Evolutionary conservation across 495 filamentous ascomycete species (phyloP).

Genomic region (Hypoxylon lienhwacheense): DNA sequence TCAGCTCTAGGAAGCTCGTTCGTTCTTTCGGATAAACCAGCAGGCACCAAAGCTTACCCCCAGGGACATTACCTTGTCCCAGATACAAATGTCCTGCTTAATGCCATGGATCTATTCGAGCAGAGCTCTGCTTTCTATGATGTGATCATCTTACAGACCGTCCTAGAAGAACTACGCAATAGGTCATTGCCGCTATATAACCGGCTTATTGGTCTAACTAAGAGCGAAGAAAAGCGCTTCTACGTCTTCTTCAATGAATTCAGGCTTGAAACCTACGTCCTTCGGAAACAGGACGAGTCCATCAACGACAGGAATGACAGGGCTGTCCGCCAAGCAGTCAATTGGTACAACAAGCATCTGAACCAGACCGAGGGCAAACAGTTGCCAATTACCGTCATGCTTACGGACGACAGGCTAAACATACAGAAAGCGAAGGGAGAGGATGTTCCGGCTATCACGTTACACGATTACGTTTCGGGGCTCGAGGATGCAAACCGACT

Average conservation of each 20-base stretch:
- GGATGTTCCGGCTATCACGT: constrained; percentile 63
- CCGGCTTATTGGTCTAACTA: constrained; percentile 82
- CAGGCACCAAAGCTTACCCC: constrained; percentile 76
- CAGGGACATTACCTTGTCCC: constrained; percentile 93
- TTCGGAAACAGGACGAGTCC: constrained; percentile 72
- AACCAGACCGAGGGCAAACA: constrained; percentile 60
- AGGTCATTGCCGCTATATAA: constrained; percentile 94
- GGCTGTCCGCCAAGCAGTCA: constrained; percentile 80
- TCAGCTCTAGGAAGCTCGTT: constrained; percentile 67
- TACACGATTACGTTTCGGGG: constrained; percentile 77
- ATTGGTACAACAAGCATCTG: constrained; percentile 88
- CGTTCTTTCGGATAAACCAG: constrained; percentile 82
- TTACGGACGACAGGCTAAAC: constrained; percentile 90
- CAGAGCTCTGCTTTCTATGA: constrained; percentile 90
- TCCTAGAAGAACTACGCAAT: constrained; percentile 93
- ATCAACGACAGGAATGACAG: constrained; percentile 98
- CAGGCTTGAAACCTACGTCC: constrained; percentile 83
- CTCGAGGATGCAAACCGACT: constrained; percentile 81
- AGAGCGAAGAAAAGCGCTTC: constrained; percentile 92
- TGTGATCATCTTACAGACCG: constrained; percentile 91
- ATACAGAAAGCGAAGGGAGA: constrained; percentile 79
- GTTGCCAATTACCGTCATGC: constrained; percentile 81
- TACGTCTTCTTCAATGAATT: constrained; percentile 99
- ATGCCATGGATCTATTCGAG: constrained; percentile 95
- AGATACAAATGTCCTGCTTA: constrained; percentile 94